Percentiles rank a stretch among this genome's conserved stretches.
Conservation (phyloP, 192 early-diverging fungal genomes). For the Coemansia umbellata region DNA sequence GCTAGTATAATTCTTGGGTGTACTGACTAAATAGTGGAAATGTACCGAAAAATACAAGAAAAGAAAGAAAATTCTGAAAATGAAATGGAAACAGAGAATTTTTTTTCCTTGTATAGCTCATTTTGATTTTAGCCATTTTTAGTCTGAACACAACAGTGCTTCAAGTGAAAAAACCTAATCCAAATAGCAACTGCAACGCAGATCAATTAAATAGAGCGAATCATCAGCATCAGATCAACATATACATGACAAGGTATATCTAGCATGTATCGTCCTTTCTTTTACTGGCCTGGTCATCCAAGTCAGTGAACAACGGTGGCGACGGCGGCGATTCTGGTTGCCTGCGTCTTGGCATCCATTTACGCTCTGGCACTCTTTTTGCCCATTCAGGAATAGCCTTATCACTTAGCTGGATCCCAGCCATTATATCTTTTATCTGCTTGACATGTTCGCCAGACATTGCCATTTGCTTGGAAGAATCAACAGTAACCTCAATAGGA, state of each 20-base stretch:
- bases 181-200: too few relatives aligned
- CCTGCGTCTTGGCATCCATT: conserved; percentile 42
- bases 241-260: too few relatives aligned
- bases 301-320: neutral
- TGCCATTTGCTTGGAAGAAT: neutral
- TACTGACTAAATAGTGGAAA: neutral
- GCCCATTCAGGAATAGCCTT: conserved; percentile 43
- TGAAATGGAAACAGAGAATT: too few relatives aligned
- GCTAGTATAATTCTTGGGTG: neutral
- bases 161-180: too few relatives aligned
- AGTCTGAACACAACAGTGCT: too few relatives aligned
- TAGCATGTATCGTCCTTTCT: too few relatives aligned
- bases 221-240: too few relatives aligned
- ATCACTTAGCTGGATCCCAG: conserved; percentile 32
- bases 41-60: conserved; percentile 2
- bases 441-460: conserved; percentile 35
- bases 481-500: conserved; percentile 19
- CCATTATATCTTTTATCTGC: conserved; percentile 43
- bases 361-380: conserved; percentile 25
- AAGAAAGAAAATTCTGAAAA: too few relatives aligned
- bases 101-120: too few relatives aligned
- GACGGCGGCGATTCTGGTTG: neutral
- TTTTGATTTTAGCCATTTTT: too few relatives aligned
- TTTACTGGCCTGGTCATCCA: too few relatives aligned
- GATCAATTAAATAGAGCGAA: too few relatives aligned